Percentiles rank a stretch among this genome's conserved stretches.
phyloP scores from a whole-genome alignment of 2,329 filamentous ascomycete species.

The Cercospora sesami region DNA sequence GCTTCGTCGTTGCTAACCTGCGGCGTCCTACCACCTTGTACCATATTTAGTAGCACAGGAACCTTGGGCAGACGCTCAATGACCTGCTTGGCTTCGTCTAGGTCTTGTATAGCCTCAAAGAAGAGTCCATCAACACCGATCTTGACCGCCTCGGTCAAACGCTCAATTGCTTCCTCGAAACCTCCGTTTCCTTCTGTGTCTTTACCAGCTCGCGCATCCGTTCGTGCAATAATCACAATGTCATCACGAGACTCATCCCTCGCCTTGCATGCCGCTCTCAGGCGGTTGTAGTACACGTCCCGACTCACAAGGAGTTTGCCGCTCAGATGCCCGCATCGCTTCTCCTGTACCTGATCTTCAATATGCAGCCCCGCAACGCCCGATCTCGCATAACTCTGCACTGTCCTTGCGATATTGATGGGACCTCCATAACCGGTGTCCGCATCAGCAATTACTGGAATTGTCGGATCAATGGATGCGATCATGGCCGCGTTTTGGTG shows the following conservation, averaged over 20 bases:
- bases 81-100: constrained; percentile 53
- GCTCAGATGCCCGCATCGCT: constrained; percentile 62
- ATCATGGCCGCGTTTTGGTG: constrained; percentile 64
- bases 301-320: constrained; percentile 61
- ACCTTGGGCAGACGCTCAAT: constrained; percentile 53
- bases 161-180: constrained; percentile 56
- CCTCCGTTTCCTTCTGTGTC: constrained; percentile 45
- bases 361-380: constrained; percentile 63
- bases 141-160: constrained; percentile 53
- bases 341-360: constrained; percentile 64
- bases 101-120: constrained; percentile 58
- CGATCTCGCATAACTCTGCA: constrained; percentile 40
- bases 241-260: constrained; percentile 53
- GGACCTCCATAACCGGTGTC: constrained; percentile 59
- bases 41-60: constrained; percentile 58
- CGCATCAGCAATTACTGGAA: constrained; percentile 63
- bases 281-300: constrained; percentile 56
- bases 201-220: constrained; percentile 57
- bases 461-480: constrained; percentile 55
- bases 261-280: constrained; percentile 57
- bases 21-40: constrained; percentile 58
- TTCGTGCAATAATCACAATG: constrained; percentile 65
- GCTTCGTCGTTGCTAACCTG: constrained; percentile 56
- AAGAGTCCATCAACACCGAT: constrained; percentile 62
- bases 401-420: constrained; percentile 35